Evolutionary conservation across 345 rosid genomes (phyloP), one percentile per base, ranked within the genome.

Genomic region (Eutrema heterophyllum): DNA sequence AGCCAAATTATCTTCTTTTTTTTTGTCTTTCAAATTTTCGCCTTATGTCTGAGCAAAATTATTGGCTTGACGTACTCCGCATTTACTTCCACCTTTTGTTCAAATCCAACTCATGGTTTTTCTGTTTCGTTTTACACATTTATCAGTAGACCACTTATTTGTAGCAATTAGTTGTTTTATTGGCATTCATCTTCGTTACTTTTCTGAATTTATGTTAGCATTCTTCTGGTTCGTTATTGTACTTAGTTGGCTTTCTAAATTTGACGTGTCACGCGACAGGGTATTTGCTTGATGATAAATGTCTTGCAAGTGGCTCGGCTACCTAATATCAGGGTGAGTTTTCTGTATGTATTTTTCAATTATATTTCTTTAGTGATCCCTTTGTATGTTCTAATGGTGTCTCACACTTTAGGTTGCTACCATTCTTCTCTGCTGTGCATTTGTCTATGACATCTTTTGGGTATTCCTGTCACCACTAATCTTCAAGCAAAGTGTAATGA

Each of bases 391-490:
- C 76, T 80, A 58, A 84, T 79, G 70, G 46, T 82, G 71, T 51
- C 68, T 75, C 60, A 57, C 62, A 56, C 68, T 51, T 70, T 83
- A 96, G 99, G 99, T 96, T 83, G 99, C 99, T 38, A 72, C 98
- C 13, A 91, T 90, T 35, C 96, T 96, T 72, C 93, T 96, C 39
- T 89, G 95, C 50, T 92, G 96, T 64, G 98, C 96, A 51, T 96
- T 96, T 86, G 69, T 88, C 60, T 96, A 96, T 80, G 99, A 96
- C 87, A 96, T 96, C 86, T 96, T 96, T 71, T 96, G 98, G 99
- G 99, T 96, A 70, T 96, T 96, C 76, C 3, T 96, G 46, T 96
- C 99, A 53, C 99, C 99, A 5, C 53, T 90, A 39, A 82, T 96
- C 75, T 96, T 96, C 84, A 86, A 92, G 35, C 85, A 90, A 73